Evolutionary conservation across 495 filamentous ascomycete genomes (phyloP).

Genomic region (Penicillium macrosclerotiorum): DNA sequence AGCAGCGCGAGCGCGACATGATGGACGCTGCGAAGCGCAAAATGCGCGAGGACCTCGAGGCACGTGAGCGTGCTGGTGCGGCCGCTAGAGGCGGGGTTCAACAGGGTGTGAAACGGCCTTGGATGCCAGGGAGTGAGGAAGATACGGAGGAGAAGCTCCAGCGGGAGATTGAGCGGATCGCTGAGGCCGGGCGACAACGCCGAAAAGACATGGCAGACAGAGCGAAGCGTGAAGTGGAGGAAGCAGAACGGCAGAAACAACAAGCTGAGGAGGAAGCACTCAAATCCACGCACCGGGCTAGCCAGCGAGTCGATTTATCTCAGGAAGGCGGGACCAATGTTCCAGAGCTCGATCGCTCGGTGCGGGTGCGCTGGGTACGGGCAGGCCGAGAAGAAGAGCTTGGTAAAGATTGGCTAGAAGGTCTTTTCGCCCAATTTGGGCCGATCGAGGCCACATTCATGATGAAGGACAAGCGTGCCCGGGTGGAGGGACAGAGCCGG

Average conservation of each 20-base stretch:
- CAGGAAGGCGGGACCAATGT: slow-evolving; percentile 47
- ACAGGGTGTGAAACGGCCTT: slow-evolving; percentile 46
- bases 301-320: slow-evolving; percentile 39
- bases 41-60: slow-evolving; percentile 77
- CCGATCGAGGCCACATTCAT: slow-evolving; percentile 53
- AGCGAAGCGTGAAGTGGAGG: slow-evolving; percentile 48
- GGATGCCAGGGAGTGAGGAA: slow-evolving; percentile 42
- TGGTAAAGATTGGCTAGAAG: slow-evolving; percentile 42
- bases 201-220: slow-evolving; percentile 49
- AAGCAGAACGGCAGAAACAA: slow-evolving; percentile 42
- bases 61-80: slow-evolving; percentile 51
- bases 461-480: slow-evolving; percentile 54
- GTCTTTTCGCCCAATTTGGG: slow-evolving; percentile 54
- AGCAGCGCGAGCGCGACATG: slow-evolving; percentile 60
- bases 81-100: slow-evolving; percentile 19
- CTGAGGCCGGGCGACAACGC: slow-evolving; percentile 59
- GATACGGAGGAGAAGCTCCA: slow-evolving; percentile 58
- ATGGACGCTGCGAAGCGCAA: slow-evolving; percentile 64
- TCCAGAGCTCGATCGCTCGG: slow-evolving; percentile 54
- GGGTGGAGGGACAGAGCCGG: slow-evolving; percentile 49
- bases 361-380: slow-evolving; percentile 59
- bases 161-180: slow-evolving; percentile 59
- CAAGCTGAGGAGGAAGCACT: slow-evolving; percentile 38
- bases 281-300: slow-evolving; percentile 29
- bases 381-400: slow-evolving; percentile 44